Conservation (phyloP, 805 yeast genomes). For the Yarrowia sp. region DNA sequence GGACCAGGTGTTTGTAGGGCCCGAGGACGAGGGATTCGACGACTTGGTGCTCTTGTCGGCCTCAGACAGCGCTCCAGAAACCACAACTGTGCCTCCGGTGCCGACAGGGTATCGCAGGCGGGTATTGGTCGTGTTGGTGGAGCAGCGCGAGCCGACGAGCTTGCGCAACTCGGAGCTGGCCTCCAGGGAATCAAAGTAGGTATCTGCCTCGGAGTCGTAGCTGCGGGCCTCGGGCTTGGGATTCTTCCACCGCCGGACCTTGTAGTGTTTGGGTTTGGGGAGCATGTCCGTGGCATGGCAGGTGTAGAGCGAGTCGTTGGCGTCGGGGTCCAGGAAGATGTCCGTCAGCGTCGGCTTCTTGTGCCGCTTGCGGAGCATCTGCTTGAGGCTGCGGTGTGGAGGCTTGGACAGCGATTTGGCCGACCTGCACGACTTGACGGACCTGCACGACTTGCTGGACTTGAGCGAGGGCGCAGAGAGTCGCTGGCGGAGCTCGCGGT, state of each 20-base stretch:
- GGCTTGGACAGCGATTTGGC: neutral
- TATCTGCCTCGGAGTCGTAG: neutral
- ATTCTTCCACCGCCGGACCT: constrained; percentile 14
- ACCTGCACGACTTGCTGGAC: neutral
- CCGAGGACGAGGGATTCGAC: neutral
- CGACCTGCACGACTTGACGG: neutral
- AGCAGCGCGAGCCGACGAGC: neutral
- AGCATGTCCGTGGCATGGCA: constrained; percentile 19
- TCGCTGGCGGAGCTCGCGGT: no score
- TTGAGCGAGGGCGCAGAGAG: no score
- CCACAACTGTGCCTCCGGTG: neutral
- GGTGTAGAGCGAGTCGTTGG: constrained; percentile 6
- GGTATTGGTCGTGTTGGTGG: constrained; percentile 11
- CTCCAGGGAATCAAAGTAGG: constrained; percentile 8
- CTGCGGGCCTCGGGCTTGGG: neutral
- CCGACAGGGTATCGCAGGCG: neutral
- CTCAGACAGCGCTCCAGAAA: neutral
- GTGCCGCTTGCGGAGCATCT: neutral
- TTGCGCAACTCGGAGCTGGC: neutral
- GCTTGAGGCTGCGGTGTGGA: neutral
- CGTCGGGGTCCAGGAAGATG: constrained; percentile 22
- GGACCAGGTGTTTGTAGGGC: neutral
- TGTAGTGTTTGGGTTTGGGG: constrained; percentile 10
- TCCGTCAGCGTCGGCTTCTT: constrained; percentile 17
- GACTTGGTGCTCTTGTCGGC: neutral